phyloP scores from a whole-genome alignment of 257 asterid genomes.

The Gardenia jasminoides region DNA sequence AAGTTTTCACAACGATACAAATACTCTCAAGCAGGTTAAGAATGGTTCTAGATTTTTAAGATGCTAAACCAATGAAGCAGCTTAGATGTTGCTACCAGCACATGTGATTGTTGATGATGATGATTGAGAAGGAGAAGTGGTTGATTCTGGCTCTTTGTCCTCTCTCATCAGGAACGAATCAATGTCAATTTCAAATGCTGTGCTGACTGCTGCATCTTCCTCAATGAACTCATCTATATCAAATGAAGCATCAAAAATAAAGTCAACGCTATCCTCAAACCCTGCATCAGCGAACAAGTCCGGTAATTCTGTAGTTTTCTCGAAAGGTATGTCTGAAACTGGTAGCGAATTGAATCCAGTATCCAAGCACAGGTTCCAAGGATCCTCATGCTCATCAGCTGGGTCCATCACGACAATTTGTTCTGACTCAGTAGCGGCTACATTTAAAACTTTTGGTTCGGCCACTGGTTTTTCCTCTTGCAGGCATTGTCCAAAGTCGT shows the following conservation, averaged over 20 bases:
- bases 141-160: conserved; percentile 24
- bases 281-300: conserved; percentile 47
- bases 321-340: conserved; percentile 45
- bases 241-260: conserved; percentile 41
- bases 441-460: conserved; percentile 25
- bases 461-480: conserved; percentile 26
- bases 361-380: conserved; percentile 66
- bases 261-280: conserved; percentile 58
- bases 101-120: conserved; percentile 43
- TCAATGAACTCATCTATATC: conserved; percentile 33
- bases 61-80: neutral
- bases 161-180: conserved; percentile 21
- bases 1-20: neutral
- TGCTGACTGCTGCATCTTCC: conserved; percentile 28
- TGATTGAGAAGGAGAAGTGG: conserved; percentile 35
- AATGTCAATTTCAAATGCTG: conserved; percentile 12
- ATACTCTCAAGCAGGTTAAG: neutral
- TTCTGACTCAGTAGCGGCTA: conserved; percentile 22
- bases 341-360: conserved; percentile 38
- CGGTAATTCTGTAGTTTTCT: conserved; percentile 41
- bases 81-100: conserved; percentile 22
- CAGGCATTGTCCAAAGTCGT: conserved; percentile 15
- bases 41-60: neutral
- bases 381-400: conserved; percentile 47
- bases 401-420: conserved; percentile 38